phyloP scores from a whole-genome alignment of 495 filamentous ascomycete species.

The Talaromyces stipitatus region DNA sequence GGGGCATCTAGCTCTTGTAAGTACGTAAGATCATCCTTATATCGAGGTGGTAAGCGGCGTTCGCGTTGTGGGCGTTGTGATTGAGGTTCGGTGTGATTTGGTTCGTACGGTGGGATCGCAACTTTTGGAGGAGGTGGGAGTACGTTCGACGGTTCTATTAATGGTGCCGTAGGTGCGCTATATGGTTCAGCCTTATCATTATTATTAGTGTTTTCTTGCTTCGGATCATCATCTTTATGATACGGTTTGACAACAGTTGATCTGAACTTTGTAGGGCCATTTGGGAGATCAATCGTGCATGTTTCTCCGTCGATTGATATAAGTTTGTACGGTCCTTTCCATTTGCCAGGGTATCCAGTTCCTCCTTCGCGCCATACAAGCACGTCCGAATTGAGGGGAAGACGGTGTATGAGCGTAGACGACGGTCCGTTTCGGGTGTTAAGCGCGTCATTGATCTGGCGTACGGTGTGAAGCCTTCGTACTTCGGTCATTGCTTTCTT shows the following conservation, averaged over 20 bases:
- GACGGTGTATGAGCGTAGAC: neutral
- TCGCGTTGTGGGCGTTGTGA: neutral
- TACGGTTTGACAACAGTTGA: neutral
- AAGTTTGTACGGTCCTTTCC: neutral
- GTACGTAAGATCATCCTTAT: neutral
- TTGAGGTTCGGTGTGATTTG: neutral
- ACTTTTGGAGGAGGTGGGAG: neutral
- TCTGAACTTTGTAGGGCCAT: neutral
- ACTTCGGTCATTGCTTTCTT: slow-evolving; percentile 4
- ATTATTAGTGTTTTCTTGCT: too few species aligned
- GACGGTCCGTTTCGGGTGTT: slow-evolving; percentile 10
- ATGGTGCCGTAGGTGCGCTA: neutral
- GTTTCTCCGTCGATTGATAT: neutral
- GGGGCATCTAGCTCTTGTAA: too few species aligned
- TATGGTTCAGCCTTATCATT: too few species aligned
- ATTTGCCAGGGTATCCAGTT: neutral
- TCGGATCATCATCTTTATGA: neutral
- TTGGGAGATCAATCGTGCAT: neutral
- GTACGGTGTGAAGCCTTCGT: neutral
- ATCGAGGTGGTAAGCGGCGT: neutral
- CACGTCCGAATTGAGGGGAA: slow-evolving; percentile 9
- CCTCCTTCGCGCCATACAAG: slow-evolving; percentile 9
- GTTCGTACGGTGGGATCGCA: neutral
- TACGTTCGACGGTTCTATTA: too few species aligned
- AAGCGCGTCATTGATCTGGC: neutral